phyloP scores from a whole-genome alignment of 192 early-diverging fungal species.

The Globomyces pollinis-pini region DNA sequence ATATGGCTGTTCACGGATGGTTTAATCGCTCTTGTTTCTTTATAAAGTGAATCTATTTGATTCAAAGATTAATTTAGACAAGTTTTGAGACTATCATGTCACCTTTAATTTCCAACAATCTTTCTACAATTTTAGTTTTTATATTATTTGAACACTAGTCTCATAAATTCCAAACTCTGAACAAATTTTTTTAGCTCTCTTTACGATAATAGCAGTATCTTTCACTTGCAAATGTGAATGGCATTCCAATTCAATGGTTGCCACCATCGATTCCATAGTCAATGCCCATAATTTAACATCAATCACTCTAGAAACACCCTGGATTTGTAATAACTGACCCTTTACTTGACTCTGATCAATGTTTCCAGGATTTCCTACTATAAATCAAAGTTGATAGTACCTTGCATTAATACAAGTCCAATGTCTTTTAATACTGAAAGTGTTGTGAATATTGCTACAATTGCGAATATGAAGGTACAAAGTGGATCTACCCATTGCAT shows the following conservation, averaged over 20 bases:
- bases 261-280: constrained; percentile 20
- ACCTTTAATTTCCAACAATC: too few species aligned
- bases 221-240: background rate
- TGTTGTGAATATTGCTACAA: constrained; percentile 67
- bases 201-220: background rate
- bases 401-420: constrained; percentile 67
- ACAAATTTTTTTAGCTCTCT: background rate
- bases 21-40: too few species aligned
- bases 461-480: constrained; percentile 75
- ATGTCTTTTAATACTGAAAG: constrained; percentile 56
- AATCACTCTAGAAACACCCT: constrained; percentile 46
- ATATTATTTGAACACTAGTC: background rate
- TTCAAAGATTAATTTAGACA: too few species aligned
- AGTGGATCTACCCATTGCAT: constrained; percentile 65
- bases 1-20: too few species aligned
- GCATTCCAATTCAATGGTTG: background rate
- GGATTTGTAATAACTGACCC: constrained; percentile 35
- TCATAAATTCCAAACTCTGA: background rate
- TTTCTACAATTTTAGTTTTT: background rate
- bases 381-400: constrained; percentile 27
- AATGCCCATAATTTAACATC: constrained; percentile 58
- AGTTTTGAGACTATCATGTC: too few species aligned
- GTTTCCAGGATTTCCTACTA: constrained; percentile 33
- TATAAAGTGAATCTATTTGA: too few species aligned
- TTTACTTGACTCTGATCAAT: constrained; percentile 40